Evolutionary conservation across 176 grass and related monocot genomes (phyloP), one percentile per base, ranked within the genome.

Genomic region (Carex myosuroides): DNA sequence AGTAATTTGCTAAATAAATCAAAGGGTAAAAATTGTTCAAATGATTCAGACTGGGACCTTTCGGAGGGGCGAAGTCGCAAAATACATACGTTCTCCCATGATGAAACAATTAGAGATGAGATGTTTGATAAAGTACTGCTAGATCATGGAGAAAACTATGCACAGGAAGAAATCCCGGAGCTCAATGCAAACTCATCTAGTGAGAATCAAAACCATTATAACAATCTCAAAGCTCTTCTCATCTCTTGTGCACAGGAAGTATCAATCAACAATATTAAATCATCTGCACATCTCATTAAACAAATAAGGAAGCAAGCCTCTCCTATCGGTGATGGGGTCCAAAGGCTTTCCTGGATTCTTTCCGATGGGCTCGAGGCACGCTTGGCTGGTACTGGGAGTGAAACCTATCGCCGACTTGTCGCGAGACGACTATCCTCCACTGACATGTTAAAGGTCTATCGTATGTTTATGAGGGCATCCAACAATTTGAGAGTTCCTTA

Each of bases 251-350:
- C 90, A 44, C 81, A 89, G 74, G 88, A 86, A 1, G 13, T 90
- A 59, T 82, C 88, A 32, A 59, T 42, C 24, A 72, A 85, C 18
- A 41, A 89, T 70, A n/a, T 22, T 9, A 63, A 54, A 6, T 70
- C 80, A 12, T 86, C 88, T 0, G 17, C 83, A 86, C 9, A 9
- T 48, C 9, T 48, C 81, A 41, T 57, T 90, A 72, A 71, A 88
- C 79, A 83, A 87, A 92, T 94, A 87, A 87, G 90, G n/a, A 13
- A 80, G n/a, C 86, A 94, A 4, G 67, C 88, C 6, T 91, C 84
- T 5, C 75, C 86, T n/a, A n/a, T 86, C 17, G 90, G 92, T 68
- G 81, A 94, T 81, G 77, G 64, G 30, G 60, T 70, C 59, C 86
- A 92, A 70, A 89, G 90, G 52, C 61, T 92, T 57, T 88, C 90